Base-by-base conservation (phyloP, 2,329 filamentous ascomycete genomes). In the Lachnellula occidentalis region DNA sequence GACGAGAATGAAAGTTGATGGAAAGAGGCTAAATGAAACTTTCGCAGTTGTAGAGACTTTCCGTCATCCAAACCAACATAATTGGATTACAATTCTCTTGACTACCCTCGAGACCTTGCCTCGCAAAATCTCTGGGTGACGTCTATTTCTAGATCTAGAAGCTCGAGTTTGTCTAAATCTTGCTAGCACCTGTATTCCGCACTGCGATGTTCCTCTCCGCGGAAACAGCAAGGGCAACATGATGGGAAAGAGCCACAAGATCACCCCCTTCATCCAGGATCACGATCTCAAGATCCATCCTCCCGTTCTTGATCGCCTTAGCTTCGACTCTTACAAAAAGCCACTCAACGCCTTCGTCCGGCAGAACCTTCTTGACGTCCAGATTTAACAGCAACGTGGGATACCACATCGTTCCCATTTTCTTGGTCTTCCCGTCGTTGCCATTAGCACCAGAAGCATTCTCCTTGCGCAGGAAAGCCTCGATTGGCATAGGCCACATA, bases 341-440 rank as follows among this genome's bases (percentile, higher is more conserved):
- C 84, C 87, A 94, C 67, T 89, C 83, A 1, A 82, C 81, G 0
- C 89, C 88, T 42, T 81, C 79, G 4, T 73, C 71, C 0, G 88
- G 87, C 45, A 95, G 68, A 6, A 77, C 69, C 67, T 86, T 88
- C 74, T 92, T 94, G 39, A 91, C 74, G 58, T 95, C 89, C 21
- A 95, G 64, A 67, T 88, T 90, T 66, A 94, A 71, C 17, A 85
- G 73, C 1, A 95, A 70, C 0, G 89, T 95, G 5, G 67, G 67
- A 50, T 68, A 69, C 67, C 67, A 70, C 51, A 45, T 66, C 56
- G 15, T 61, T 57, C 24, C 49, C 55, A 24, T 59, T 59, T 54
- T 47, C 60, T 61, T 50, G 19, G n/a, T 5, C 31, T 34, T 48
- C n/a, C 9, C 17, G 24, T 9, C 56, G 34, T 62, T 66, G 27